A percentile compares a stretch with the other conserved stretches of the same genome.
Evolutionary conservation across 768 basidiomycete genomes (phyloP).

Genomic region (Russula griseocarnosa): DNA sequence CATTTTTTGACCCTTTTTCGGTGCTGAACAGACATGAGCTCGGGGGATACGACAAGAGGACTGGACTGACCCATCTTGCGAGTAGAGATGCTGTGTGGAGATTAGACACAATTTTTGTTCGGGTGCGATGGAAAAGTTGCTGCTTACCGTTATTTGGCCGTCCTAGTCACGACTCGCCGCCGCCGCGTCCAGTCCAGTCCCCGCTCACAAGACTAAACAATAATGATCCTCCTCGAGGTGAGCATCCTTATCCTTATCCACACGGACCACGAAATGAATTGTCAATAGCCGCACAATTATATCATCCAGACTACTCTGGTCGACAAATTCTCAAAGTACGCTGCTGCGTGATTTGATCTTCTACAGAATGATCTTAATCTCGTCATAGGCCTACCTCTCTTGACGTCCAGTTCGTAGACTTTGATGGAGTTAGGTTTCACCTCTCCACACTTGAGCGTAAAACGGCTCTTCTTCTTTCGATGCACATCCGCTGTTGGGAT

Average conservation of each 20-base stretch:
- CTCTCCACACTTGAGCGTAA: slow-evolving; percentile 85
- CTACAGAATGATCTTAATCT: slow-evolving; percentile 18
- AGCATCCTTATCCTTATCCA: slow-evolving; percentile 14
- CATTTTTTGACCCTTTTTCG: slow-evolving; percentile 91
- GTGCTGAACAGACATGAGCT: slow-evolving; percentile 49
- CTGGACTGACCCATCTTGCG: slow-evolving; percentile 35
- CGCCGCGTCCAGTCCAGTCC: neutral
- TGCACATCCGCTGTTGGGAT: slow-evolving; percentile 97
- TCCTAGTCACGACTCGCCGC: neutral
- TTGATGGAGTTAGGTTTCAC: slow-evolving; percentile 94
- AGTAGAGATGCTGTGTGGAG: slow-evolving; percentile 8
- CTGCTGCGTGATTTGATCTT: slow-evolving; percentile 11
- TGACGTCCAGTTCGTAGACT: slow-evolving; percentile 97
- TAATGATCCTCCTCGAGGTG: slow-evolving; percentile 91
- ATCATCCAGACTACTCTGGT: slow-evolving; percentile 87
- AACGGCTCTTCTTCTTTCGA: slow-evolving; percentile 78
- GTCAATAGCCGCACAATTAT: slow-evolving; percentile 74
- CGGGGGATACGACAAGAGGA: neutral
- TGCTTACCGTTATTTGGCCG: slow-evolving; percentile 30
- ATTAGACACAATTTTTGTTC: slow-evolving; percentile 11
- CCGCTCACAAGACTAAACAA: slow-evolving; percentile 35
- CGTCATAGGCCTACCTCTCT: slow-evolving; percentile 73
- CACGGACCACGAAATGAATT: neutral
- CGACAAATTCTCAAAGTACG: slow-evolving; percentile 84
- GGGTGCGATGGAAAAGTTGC: slow-evolving; percentile 21